Percentiles rank a stretch among this genome's conserved stretches.
phyloP scores from a whole-genome alignment of 2,329 filamentous ascomycete species.

The Catunica adiposa region DNA sequence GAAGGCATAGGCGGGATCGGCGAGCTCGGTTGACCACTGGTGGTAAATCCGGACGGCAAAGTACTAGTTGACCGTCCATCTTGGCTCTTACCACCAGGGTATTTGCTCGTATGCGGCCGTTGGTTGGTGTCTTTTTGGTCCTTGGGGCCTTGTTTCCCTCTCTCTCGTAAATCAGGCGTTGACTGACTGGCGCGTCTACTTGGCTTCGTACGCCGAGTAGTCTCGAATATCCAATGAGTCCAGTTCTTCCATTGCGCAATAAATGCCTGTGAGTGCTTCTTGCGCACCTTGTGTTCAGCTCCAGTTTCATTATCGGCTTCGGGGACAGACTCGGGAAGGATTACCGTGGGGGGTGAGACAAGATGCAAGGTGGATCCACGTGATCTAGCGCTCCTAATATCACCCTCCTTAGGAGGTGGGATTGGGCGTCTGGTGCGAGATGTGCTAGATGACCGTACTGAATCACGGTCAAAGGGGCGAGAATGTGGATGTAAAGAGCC shows the following conservation, averaged over 20 bases:
- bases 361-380: slow-evolving; percentile 76
- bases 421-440: slow-evolving; percentile 59
- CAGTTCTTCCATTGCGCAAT: slow-evolving; percentile 46
- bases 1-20: slow-evolving; percentile 14
- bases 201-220: slow-evolving; percentile 34
- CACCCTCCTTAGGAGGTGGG: slow-evolving; percentile 72
- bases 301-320: slow-evolving; percentile 15
- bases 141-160: slow-evolving; percentile 24
- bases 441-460: slow-evolving; percentile 57
- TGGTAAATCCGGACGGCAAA: slow-evolving; percentile 34
- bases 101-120: slow-evolving; percentile 42
- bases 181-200: slow-evolving; percentile 38
- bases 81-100: slow-evolving; percentile 12
- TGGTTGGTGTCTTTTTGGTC: slow-evolving; percentile 34
- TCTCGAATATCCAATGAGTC: slow-evolving; percentile 48
- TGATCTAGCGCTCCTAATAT: slow-evolving; percentile 50
- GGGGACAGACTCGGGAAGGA: slow-evolving; percentile 19
- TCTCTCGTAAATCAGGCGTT: slow-evolving; percentile 39
- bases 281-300: slow-evolving; percentile 31
- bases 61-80: slow-evolving; percentile 23
- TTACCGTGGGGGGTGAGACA: slow-evolving; percentile 48
- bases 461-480: slow-evolving; percentile 63
- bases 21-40: slow-evolving; percentile 32
- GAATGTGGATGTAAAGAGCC: slow-evolving; percentile 28
- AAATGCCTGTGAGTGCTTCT: slow-evolving; percentile 41